Conservation (phyloP, 225 moss, liverwort and hornwort species). For the Pseudoscleropodium purum region DNA sequence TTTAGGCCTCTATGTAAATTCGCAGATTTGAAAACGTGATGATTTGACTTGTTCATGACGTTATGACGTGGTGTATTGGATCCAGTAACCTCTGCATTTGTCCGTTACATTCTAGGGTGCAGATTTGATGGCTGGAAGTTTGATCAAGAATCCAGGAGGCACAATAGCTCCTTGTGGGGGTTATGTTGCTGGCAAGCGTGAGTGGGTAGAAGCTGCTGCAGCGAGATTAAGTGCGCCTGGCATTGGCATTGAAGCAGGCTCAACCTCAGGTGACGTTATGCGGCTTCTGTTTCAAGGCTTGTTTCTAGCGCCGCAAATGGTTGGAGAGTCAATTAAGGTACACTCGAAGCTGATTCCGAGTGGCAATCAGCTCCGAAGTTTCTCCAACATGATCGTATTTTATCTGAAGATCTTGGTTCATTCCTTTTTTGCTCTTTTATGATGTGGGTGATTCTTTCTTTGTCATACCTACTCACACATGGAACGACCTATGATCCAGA, state of each 20-base stretch:
- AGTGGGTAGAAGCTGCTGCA: slow-evolving; percentile 88
- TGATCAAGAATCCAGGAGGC: slow-evolving; percentile 95
- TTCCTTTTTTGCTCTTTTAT: neutral
- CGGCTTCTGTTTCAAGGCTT: slow-evolving; percentile 87
- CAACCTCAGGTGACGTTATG: slow-evolving; percentile 83
- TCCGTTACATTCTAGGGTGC: slow-evolving; percentile 51
- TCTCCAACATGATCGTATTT: neutral
- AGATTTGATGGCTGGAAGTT: slow-evolving; percentile 90
- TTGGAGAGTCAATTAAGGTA: slow-evolving; percentile 90
- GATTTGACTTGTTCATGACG: neutral
- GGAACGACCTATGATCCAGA: neutral
- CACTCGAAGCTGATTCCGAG: neutral
- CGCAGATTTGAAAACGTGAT: neutral
- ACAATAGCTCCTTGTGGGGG: slow-evolving; percentile 92
- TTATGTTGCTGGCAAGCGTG: slow-evolving; percentile 74
- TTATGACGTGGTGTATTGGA: neutral
- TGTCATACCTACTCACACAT: neutral
- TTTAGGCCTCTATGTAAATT: neutral
- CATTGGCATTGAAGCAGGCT: slow-evolving; percentile 74
- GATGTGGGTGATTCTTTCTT: neutral
- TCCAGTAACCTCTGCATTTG: neutral
- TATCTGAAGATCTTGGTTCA: neutral
- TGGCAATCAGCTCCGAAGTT: neutral
- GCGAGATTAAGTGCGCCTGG: slow-evolving; percentile 87
- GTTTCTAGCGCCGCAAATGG: slow-evolving; percentile 94